Base-by-base conservation (phyloP, 1,284 basidiomycete genomes). In the Psilocybe mexicana region DNA sequence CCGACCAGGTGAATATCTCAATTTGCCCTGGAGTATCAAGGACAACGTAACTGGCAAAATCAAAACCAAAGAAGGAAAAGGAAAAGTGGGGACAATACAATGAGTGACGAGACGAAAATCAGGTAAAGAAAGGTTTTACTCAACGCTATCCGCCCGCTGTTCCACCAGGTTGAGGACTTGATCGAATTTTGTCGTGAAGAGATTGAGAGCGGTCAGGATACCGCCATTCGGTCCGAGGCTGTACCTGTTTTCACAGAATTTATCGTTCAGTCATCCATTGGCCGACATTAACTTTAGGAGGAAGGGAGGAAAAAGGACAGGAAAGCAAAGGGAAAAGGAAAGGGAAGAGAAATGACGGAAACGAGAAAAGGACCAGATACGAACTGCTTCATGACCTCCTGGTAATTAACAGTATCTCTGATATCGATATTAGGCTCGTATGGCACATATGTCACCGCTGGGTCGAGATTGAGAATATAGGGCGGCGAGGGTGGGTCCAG, bases 1-100 rank as follows among this genome's bases (percentile, higher is more conserved):
- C 97, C 0, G 95, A 98, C 97, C 97, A 99, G 45, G 97, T 99
- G 70, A 99, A 99, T 69, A 99, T 99, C 75, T 99, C 97, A 68
- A 99, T 99, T 75, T 99, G 97, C 5, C 97, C 97, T 2, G 97
- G 97, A 0, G 97, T 99, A 69, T 99, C 97, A 35, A 99, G 79
- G 44, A 99, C 88, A 57, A 99, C 85, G 76, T 98, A 90, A 67
- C 94, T 96, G 66, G 24, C 53, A 40, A 53, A 26, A 45, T n/a
- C n/a, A n/a, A n/a, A 24, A 11, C 54, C 3, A 48, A 50, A 48
- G 28, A 54, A 12, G 54, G 6, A 28, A 53, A 42, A 38, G 47
- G 25, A 52, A 14, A 33, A 46, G 40, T 18, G 18, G 18, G 18
- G 18, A 18, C 18, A 18, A 18, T 18, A 18, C 18, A 18, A 18